Conservation (phyloP, 2,329 filamentous ascomycete genomes). For the Cladorrhinum sp. region DNA sequence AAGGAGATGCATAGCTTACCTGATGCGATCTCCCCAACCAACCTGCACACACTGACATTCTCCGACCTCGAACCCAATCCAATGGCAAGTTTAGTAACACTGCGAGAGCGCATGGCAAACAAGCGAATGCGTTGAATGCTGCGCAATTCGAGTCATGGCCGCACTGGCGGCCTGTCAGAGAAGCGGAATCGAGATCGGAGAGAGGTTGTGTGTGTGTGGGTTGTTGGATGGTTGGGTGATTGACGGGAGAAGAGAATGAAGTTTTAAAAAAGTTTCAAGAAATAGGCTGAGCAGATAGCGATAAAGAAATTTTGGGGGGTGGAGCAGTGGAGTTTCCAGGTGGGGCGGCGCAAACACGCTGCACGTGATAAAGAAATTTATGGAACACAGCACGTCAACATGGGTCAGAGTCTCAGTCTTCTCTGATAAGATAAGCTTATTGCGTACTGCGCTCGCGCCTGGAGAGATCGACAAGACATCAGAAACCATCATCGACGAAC, state of each 20-base stretch:
- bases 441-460: no score
- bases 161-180: background rate
- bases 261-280: background rate
- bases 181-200: background rate
- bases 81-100: background rate
- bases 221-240: background rate
- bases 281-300: background rate
- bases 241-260: background rate
- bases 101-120: background rate
- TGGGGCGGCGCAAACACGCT: background rate
- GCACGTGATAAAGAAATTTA: background rate
- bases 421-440: slow-evolving; percentile 4
- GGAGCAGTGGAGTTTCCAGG: background rate
- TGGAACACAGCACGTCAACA: background rate
- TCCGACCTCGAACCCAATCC: background rate
- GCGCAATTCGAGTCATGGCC: background rate
- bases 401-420: background rate
- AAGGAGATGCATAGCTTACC: background rate
- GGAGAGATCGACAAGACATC: background rate
- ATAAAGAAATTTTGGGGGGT: background rate
- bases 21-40: background rate
- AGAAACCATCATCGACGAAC: slow-evolving; percentile 4
- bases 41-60: background rate
- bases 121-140: background rate
- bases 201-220: background rate